A percentile compares a stretch with the other conserved stretches of the same genome.
Conservation (phyloP, 441 rosid genomes). For the Corymbia calophylla region DNA sequence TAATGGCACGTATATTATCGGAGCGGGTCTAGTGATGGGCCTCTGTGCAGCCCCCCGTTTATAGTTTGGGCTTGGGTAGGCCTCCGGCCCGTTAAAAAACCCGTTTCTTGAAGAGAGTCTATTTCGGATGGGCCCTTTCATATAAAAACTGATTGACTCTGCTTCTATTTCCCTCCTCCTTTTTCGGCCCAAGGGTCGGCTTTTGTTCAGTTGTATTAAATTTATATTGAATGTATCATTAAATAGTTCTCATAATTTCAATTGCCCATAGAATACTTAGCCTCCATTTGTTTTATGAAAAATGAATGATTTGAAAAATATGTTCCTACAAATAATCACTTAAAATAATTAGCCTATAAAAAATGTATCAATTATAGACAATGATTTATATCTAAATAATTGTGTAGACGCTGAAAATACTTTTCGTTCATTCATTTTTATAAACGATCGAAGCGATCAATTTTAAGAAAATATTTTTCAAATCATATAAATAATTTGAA, state of each 20-base stretch:
- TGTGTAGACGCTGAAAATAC: too few species aligned
- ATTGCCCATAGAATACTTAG: background rate
- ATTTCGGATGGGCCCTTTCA: background rate
- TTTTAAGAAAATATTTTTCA: too few species aligned
- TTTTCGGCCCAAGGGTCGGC: background rate
- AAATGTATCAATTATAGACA: too few species aligned
- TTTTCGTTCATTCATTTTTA: too few species aligned
- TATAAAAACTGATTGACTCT: background rate
- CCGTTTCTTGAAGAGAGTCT: background rate
- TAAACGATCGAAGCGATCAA: too few species aligned
- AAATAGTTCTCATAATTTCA: background rate
- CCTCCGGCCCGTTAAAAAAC: background rate
- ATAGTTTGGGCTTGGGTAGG: background rate
- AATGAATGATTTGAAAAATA: too few species aligned
- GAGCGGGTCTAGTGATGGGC: rapidly evolving
- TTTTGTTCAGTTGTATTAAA: rapidly evolving
- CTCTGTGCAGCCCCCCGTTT: background rate
- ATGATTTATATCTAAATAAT: too few species aligned
- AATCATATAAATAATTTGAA: too few species aligned
- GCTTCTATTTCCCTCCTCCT: background rate
- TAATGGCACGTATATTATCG: background rate
- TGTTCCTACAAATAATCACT: too few species aligned
- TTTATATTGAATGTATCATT: background rate
- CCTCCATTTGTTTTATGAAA: too few species aligned
- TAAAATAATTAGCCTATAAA: too few species aligned